Evolutionary conservation across 306 rosid genomes (phyloP).

Genomic region (Fagus sylvatica): DNA sequence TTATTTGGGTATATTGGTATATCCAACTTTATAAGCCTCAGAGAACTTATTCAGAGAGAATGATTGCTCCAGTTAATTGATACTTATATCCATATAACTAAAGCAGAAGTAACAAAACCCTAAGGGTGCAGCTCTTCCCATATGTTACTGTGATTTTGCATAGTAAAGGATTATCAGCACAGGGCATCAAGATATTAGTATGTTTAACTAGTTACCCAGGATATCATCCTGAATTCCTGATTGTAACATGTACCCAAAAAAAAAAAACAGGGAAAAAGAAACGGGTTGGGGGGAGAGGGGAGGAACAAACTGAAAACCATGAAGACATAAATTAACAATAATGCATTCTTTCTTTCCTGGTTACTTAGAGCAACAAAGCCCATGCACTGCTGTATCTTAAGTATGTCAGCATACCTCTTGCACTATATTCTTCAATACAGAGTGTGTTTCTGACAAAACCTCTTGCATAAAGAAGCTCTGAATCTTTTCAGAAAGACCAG

Average conservation of each 20-base stretch:
- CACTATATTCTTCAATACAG: slow-evolving; percentile 67
- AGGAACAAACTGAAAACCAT: neutral
- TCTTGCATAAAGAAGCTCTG: slow-evolving; percentile 99
- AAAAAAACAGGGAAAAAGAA: neutral
- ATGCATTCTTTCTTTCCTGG: neutral
- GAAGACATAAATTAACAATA: neutral
- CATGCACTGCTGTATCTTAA: slow-evolving; percentile 8
- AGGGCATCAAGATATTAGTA: neutral
- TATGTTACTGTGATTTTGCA: neutral
- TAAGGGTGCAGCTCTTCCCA: neutral
- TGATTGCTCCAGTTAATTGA: neutral
- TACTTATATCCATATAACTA: neutral
- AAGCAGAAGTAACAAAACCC: neutral
- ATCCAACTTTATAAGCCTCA: neutral
- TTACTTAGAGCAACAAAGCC: neutral
- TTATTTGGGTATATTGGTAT: neutral
- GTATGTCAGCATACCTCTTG: slow-evolving; percentile 60
- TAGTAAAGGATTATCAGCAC: neutral
- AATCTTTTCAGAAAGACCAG: slow-evolving; percentile 98
- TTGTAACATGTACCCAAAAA: neutral
- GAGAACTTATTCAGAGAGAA: neutral
- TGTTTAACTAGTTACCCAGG: neutral
- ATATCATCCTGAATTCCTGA: neutral
- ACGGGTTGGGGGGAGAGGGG: no score
- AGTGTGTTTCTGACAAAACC: slow-evolving; percentile 90